Evolutionary conservation across 495 filamentous ascomycete genomes (phyloP).

Genomic region (Penicillium angulare): DNA sequence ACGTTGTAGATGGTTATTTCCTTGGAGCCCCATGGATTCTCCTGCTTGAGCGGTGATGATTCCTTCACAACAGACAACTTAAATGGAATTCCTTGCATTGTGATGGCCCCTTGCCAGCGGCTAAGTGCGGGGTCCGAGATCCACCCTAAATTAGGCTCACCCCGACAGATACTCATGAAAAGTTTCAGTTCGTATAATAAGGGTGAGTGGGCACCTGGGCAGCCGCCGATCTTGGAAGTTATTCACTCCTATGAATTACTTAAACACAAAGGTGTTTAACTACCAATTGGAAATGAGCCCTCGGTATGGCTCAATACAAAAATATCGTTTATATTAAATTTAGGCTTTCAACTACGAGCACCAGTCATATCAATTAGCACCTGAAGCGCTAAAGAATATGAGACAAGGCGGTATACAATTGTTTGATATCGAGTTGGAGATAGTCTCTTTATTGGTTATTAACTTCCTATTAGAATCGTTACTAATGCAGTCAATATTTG

Average conservation of each 20-base stretch:
- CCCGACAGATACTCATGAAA: too few relatives aligned
- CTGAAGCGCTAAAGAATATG: neutral
- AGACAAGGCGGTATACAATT: neutral
- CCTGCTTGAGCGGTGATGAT: neutral
- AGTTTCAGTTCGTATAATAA: too few relatives aligned
- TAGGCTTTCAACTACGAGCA: neutral
- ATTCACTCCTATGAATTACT: too few relatives aligned
- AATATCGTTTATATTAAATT: too few relatives aligned
- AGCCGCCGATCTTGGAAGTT: too few relatives aligned
- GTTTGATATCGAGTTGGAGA: neutral
- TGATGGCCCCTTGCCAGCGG: neutral
- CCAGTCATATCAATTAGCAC: neutral
- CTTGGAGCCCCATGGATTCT: neutral
- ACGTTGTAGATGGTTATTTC: neutral
- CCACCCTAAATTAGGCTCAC: too few relatives aligned
- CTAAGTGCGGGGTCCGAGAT: neutral
- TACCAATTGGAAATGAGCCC: too few relatives aligned
- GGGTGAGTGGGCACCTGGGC: too few relatives aligned
- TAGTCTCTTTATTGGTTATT: neutral
- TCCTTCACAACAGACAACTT: neutral
- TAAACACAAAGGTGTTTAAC: too few relatives aligned
- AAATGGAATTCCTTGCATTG: too few relatives aligned
- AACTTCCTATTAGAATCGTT: neutral
- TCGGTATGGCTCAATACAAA: too few relatives aligned
- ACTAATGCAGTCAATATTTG: neutral